phyloP scores from a whole-genome alignment of 1,139 yeast species.

The Diutina rugosa region DNA sequence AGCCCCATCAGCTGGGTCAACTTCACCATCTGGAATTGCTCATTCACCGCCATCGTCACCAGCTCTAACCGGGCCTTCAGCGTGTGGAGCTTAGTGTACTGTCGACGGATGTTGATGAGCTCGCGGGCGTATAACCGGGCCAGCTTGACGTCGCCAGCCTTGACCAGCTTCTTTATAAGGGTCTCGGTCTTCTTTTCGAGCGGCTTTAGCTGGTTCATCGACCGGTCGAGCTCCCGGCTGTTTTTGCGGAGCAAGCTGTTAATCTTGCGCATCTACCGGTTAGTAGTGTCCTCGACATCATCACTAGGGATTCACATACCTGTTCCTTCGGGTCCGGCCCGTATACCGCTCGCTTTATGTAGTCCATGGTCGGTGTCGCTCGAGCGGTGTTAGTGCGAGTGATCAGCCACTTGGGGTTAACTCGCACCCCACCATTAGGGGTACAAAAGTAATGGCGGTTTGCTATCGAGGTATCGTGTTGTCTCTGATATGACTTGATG shows the following conservation, averaged over 20 bases:
- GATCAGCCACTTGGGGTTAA: neutral
- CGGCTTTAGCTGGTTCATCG: conserved; percentile 53
- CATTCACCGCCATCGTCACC: conserved; percentile 79
- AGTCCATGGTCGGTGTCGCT: conserved; percentile 37
- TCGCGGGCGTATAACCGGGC: conserved; percentile 79
- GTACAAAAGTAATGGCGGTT: no score
- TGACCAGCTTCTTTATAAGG: conserved; percentile 64
- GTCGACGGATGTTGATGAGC: conserved; percentile 60
- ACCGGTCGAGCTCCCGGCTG: conserved; percentile 68
- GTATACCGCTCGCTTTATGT: conserved; percentile 72
- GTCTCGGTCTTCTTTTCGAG: conserved; percentile 65
- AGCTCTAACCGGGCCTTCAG: conserved; percentile 82
- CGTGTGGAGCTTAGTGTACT: conserved; percentile 58
- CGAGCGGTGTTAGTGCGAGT: neutral
- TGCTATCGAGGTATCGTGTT: no score
- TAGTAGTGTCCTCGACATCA: neutral
- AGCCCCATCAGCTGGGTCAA: conserved; percentile 72
- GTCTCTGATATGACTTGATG: no score
- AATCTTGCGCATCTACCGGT: conserved; percentile 56
- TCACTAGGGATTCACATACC: conserved; percentile 16
- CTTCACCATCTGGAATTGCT: conserved; percentile 79
- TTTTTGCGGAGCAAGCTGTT: conserved; percentile 74
- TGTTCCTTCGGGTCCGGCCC: conserved; percentile 96
- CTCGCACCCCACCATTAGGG: neutral
- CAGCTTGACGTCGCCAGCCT: conserved; percentile 60